A percentile compares a stretch with the other conserved stretches of the same genome.
These are phyloP conservation scores for Thuja plicata DNA, from an alignment of 83 land plant species.

Conservation along the genomic window DNA sequence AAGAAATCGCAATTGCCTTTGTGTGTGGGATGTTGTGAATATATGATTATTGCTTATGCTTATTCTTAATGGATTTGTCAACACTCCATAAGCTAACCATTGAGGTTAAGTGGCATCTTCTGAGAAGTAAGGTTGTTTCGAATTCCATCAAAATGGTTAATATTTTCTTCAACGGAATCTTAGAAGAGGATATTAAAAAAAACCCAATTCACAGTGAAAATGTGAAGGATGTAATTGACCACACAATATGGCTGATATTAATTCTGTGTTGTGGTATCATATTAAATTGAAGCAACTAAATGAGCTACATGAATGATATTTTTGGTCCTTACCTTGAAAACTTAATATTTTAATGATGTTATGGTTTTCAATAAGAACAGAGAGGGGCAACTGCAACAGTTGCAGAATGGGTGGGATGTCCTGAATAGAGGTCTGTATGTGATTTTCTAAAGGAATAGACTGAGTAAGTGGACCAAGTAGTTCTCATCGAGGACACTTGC, in stretches of 20 bases:
- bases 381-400: not conserved
- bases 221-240: not conserved
- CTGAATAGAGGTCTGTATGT: not conserved
- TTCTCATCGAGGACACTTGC: not conserved
- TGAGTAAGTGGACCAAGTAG: not conserved
- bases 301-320: not conserved
- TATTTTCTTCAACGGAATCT: not conserved
- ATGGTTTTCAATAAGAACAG: not conserved
- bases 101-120: not conserved
- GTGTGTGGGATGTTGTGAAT: not conserved
- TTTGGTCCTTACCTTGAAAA: not conserved
- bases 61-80: not conserved
- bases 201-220: not conserved
- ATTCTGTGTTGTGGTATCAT: not conserved
- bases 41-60: not conserved
- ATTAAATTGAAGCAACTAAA: not conserved
- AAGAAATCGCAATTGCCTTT: not conserved
- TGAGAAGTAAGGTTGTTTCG: not conserved
- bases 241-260: not conserved
- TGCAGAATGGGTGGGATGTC: not conserved
- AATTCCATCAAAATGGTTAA: not conserved
- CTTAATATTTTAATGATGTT: not conserved
- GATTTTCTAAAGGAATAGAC: not conserved
- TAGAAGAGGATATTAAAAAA: not conserved
- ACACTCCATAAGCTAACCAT: not conserved